phyloP scores from a whole-genome alignment of 2,329 filamentous ascomycete genomes.

The Fusarium neocosmosporiellum region DNA sequence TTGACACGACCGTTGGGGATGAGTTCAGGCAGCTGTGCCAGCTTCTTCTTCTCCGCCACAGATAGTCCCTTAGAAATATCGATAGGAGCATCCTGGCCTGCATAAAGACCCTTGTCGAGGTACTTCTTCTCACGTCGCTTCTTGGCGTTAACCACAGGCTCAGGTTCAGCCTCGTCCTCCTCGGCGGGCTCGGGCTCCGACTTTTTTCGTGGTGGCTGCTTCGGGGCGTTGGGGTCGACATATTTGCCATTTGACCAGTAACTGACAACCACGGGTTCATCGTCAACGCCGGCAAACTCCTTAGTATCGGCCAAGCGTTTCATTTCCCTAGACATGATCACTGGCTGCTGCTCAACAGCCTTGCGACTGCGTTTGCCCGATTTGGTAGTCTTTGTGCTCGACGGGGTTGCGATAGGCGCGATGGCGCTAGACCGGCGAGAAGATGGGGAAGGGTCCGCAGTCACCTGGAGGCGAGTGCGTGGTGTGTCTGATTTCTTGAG shows the following conservation, averaged over 20 bases:
- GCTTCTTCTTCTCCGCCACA: conserved; percentile 61
- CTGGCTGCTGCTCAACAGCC: conserved; percentile 59
- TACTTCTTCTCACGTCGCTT: conserved; percentile 76
- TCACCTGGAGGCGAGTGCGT: conserved; percentile 46
- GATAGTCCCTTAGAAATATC: conserved; percentile 63
- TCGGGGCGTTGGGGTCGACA: conserved; percentile 58
- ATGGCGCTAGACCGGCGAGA: conserved; percentile 49
- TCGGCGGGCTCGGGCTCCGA: conserved; percentile 40
- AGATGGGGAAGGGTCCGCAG: conserved; percentile 42
- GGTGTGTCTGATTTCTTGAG: conserved; percentile 51
- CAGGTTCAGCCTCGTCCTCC: conserved; percentile 48
- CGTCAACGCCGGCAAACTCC: conserved; percentile 70
- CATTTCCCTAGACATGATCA: conserved; percentile 67
- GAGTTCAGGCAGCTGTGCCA: conserved; percentile 61
- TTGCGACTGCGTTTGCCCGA: conserved; percentile 72
- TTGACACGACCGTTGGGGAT: conserved; percentile 61
- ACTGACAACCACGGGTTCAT: conserved; percentile 66
- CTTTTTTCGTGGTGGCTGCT: conserved; percentile 54
- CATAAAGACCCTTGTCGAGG: conserved; percentile 85
- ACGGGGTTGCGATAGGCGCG: conserved; percentile 56
- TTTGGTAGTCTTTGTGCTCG: conserved; percentile 61
- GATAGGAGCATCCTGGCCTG: conserved; percentile 75
- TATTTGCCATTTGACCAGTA: conserved; percentile 75
- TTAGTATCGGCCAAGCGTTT: conserved; percentile 70
- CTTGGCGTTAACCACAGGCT: conserved; percentile 52